Base-by-base conservation (phyloP, 2,329 filamentous ascomycete species). In the Aspergillus sp. region DNA sequence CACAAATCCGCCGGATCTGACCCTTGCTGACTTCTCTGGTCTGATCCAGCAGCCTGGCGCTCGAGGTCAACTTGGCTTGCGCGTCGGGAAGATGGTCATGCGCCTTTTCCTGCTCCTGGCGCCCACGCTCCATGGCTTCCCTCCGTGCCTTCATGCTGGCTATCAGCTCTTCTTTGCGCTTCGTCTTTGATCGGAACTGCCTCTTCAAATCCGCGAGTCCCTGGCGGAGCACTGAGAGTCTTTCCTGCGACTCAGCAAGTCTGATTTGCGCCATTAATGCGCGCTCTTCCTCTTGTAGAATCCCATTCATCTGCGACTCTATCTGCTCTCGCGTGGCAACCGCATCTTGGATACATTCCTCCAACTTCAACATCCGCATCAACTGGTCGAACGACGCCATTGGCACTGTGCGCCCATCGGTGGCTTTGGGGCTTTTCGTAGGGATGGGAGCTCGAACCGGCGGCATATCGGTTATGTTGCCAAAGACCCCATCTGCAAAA, bases 261-360 rank as follows among this genome's bases (percentile, higher is more conserved):
- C 51, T 45, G 28, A 52, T 55, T 10, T 55, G 44, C 8, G 48
- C 45, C 8, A 49, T 39, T 10, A 62, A 35, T 3, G 53, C 43
- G 12, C 33, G 28, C 24, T 57, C 55, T 15, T 67, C 59, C 26
- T 57, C 49, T 15, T 57, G 48, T 5, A 69, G 44, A 24, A 67
- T 58, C 3, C 48, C 43, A 30, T 83, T 83, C 42, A 95, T 93
- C 42, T 94, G 84, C n/a, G 71, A 63, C 29, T 84, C 77, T 6
- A 96, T 68, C 33, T 72, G 71, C 38, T 82, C 76, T 10, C 82
- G 77, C 0, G 85, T 93, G 1, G 78, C 74, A 7, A 94, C 64
- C 1, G 86, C 86, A 57, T 96, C 89, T 53, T 93, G 86, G 15
- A 95, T 84, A 34, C 86, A 93, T 53, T 82, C 84, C 41, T 94